Base-by-base conservation (phyloP, 2,329 filamentous ascomycete genomes). In the Pyrenophora tritici-repentis region DNA sequence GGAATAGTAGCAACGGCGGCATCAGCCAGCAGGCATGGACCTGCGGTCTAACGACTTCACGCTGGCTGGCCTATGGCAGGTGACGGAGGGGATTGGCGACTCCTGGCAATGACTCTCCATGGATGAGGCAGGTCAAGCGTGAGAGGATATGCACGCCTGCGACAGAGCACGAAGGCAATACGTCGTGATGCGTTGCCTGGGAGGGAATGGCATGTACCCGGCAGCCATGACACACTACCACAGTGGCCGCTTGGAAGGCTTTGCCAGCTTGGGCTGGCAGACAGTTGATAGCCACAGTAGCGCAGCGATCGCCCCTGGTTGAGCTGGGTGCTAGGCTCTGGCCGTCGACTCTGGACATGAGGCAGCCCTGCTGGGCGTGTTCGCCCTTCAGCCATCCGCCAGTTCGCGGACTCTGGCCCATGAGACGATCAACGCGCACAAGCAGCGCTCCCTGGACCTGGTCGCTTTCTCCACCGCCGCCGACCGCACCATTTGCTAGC, bases 341-440 rank as follows among this genome's bases (percentile, higher is more conserved):
- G 47, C 39, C 44, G 52, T 55, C 45, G 56, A 54, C 38, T 39
- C 42, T 56, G 50, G 47, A 56, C 49, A 49, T 59, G 56, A 65
- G 60, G 64, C 64, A 63, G 65, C 58, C 58, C 58, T 67, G 65
- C 58, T 67, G 62, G 56, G 59, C 55, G 63, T 58, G 60, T 59
- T 62, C 59, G 59, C 63, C 62, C 26, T 56, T 62, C 58, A 63
- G 64, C 59, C 60, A 50, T 57, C 48, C 61, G 59, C 57, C 58
- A 55, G 63, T 59, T 58, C 59, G 47, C 58, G 55, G 56, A 62
- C 68, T 69, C 66, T 71, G 65, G 67, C 65, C 68, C 67, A 64
- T 70, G 67, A 70, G 67, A 66, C 66, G 68, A 72, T 72, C 67
- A 61, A 59, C 65, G 65, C 57, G 37, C 51, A 53, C 61, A 47